Base-by-base conservation (phyloP, 495 filamentous ascomycete genomes). In the Trichodelitschia bisporula region DNA sequence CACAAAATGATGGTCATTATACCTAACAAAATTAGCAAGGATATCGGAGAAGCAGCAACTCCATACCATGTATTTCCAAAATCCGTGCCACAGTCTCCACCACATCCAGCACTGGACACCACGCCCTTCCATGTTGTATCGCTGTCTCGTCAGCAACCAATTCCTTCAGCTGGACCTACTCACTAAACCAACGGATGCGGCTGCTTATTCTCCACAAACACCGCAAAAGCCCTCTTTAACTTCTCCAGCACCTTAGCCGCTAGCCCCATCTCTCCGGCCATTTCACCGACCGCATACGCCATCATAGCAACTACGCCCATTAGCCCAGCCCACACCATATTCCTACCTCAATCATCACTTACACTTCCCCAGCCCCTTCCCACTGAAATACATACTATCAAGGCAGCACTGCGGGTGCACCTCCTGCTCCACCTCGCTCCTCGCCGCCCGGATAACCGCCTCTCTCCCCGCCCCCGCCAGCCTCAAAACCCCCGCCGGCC, bases 1-100 rank as follows among this genome's bases (percentile, higher is more conserved):
- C n/a, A n/a, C 8, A 11, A 33, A 33, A 18, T 33, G 31, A 18
- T 33, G 31, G 31, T 33, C 31, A 33, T 33, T 33, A 15, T 29
- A 33, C 9, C 8, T 9, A 10, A n/a, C n/a, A n/a, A n/a, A n/a
- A n/a, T n/a, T n/a, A n/a, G n/a, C n/a, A n/a, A n/a, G n/a, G n/a
- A n/a, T n/a, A n/a, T n/a, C n/a, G n/a, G n/a, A n/a, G n/a, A n/a
- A n/a, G n/a, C n/a, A n/a, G n/a, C n/a, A n/a, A n/a, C n/a, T n/a
- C n/a, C n/a, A n/a, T n/a, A n/a, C n/a, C n/a, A n/a, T n/a, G 31
- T 30, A 11, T 16, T 16, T 4, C 31, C 31, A 18, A 33, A 33
- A 20, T 33, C 31, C 20, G 9, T 11, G 21, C 21, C 24, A 5
- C 4, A 10, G 12, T 27, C 11, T 8, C 9, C 31, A 29, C 11